A percentile compares a stretch with the other conserved stretches of the same genome.
Conservation (phyloP, 1,284 basidiomycete genomes). For the Trichosporon inkin region DNA sequence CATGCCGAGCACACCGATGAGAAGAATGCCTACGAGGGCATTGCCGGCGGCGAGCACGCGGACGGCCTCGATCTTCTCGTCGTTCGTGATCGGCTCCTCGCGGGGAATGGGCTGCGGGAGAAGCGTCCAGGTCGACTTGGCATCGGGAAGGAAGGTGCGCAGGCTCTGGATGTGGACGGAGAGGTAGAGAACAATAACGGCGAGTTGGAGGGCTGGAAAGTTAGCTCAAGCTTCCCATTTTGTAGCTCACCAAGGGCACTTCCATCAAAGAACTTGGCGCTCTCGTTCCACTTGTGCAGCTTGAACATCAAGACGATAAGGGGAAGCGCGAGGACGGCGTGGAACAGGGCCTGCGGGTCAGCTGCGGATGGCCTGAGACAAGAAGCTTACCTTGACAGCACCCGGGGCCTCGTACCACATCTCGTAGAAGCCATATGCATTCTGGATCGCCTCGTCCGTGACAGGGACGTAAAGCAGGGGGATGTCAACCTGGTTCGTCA, state of each 20-base stretch:
- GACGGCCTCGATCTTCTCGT: slow-evolving; percentile 69
- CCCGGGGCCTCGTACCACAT: slow-evolving; percentile 85
- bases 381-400: slow-evolving; percentile 70
- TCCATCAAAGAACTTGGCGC: slow-evolving; percentile 87
- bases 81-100: slow-evolving; percentile 57
- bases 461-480: slow-evolving; percentile 64
- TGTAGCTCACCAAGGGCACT: slow-evolving; percentile 26
- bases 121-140: slow-evolving; percentile 35
- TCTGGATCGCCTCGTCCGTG: slow-evolving; percentile 61
- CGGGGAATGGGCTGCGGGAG: slow-evolving; percentile 53
- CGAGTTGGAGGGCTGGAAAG: slow-evolving; percentile 64
- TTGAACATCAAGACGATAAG: slow-evolving; percentile 69
- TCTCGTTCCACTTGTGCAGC: slow-evolving; percentile 78
- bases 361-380: not conserved
- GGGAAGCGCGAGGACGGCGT: slow-evolving; percentile 72
- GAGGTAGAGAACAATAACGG: slow-evolving; percentile 70
- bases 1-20: slow-evolving; percentile 47
- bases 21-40: slow-evolving; percentile 68
- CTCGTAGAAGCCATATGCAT: slow-evolving; percentile 79
- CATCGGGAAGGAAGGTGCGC: slow-evolving; percentile 55
- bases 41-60: slow-evolving; percentile 76
- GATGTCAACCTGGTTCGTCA: slow-evolving; percentile 66
- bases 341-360: slow-evolving; percentile 64
- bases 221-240: not conserved
- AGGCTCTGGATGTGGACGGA: slow-evolving; percentile 71